Base-by-base conservation (phyloP, 2,329 filamentous ascomycete species). In the Didymosphaeria variabile region DNA sequence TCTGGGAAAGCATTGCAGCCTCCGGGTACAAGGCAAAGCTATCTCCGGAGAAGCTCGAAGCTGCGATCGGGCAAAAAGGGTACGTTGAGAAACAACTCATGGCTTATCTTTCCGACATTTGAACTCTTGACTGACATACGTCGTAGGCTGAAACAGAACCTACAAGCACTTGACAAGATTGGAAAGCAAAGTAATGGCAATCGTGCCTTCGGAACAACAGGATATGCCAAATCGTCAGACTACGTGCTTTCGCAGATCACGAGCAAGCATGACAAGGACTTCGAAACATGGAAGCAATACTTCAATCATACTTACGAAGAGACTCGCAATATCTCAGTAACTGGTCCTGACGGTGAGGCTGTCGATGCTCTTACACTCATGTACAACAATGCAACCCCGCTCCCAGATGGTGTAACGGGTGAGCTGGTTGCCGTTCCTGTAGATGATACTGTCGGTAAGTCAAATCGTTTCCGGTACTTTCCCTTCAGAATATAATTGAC, bases 231-330 rank as follows among this genome's bases (percentile, higher is more conserved):
- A 8, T 59, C 57, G 8, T 53, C 50, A 0, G 57, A 59, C 13
- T 59, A 54, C 19, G 57, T 59, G 12, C 42, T 59, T 19, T 47
- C 51, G 9, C 42, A 55, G 26, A 55, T 53, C 9, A 44, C 46
- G 26, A 42, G 29, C 23, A 55, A 47, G 26, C 38, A 47, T 34
- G 57, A 47, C 23, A 42, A 49, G 2, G 40, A 38, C 15, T 49
- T 59, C 40, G 32, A 38, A 9, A 53, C 40, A 19, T 59, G 49
- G 49, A 49, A 29, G 2, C 57, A 59, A 42, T 7, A 46, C 4
- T 59, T 59, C 42, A 54, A 54, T 23, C 57, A 59, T 26, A 59
- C 57, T 13, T 47, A 54, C 17, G 49, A 59, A 26, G 49, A 59
- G 19, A 59, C 50, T 15, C 49, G 50, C 1, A 17, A 49, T 9